phyloP scores from a whole-genome alignment of 2,329 filamentous ascomycete species.

The Tolypocladium inflatum region DNA sequence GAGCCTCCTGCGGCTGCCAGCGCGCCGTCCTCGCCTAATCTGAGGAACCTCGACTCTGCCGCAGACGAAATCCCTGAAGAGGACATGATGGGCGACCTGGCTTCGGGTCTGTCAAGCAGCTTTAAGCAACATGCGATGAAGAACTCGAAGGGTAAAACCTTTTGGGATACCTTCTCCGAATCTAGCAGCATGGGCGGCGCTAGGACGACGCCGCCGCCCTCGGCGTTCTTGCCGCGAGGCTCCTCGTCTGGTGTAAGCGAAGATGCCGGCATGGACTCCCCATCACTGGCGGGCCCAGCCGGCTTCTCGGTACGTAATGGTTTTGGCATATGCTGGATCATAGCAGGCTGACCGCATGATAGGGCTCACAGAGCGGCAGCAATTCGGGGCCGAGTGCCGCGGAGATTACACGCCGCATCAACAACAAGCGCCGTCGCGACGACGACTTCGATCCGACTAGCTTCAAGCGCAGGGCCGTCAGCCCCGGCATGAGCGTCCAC shows the following conservation, averaged over 20 bases:
- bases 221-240: constrained; percentile 49
- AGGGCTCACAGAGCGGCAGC: constrained; percentile 18
- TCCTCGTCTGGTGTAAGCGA: constrained; percentile 56
- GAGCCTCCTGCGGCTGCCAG: constrained; percentile 42
- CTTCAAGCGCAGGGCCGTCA: constrained; percentile 87
- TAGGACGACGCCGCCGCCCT: constrained; percentile 55
- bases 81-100: constrained; percentile 51
- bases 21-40: constrained; percentile 58
- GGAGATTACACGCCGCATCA: constrained; percentile 69
- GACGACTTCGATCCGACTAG: constrained; percentile 82
- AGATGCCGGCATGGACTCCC: constrained; percentile 65
- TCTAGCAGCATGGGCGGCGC: constrained; percentile 43
- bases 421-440: constrained; percentile 76
- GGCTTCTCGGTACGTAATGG: constrained; percentile 21
- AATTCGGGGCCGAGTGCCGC: constrained; percentile 52
- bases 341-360: constrained; percentile 1
- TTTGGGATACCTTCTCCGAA: constrained; percentile 72
- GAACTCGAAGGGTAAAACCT: constrained; percentile 59
- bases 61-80: constrained; percentile 65
- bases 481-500: constrained; percentile 81
- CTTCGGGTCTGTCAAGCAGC: constrained; percentile 44
- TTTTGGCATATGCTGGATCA: not conserved
- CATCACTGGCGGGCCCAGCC: constrained; percentile 31
- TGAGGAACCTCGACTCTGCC: constrained; percentile 51
- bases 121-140: constrained; percentile 68